Conservation (phyloP, 2,329 filamentous ascomycete species). For the Sporothrix schenckii region DNA sequence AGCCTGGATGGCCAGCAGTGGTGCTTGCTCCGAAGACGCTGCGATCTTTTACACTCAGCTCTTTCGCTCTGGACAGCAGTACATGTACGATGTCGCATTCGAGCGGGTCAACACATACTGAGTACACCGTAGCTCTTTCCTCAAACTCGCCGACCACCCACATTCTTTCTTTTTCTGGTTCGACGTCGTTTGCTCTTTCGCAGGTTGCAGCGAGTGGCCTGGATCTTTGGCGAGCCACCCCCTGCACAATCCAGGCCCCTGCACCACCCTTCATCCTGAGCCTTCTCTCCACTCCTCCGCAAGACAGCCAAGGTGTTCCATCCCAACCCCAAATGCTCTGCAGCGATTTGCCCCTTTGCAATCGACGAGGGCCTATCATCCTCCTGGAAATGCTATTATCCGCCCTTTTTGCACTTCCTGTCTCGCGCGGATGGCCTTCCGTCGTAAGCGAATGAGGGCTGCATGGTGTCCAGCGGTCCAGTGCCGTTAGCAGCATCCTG, state of each 20-base stretch:
- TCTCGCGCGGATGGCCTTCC: slow-evolving; percentile 20
- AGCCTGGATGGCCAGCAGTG: neutral
- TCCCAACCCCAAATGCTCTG: neutral
- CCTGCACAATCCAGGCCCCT: slow-evolving; percentile 20
- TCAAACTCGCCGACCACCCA: neutral
- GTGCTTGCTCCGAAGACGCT: neutral
- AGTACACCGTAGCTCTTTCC: slow-evolving; percentile 12
- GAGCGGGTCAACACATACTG: too few species aligned
- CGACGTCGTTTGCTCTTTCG: slow-evolving; percentile 15
- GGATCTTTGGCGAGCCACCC: neutral
- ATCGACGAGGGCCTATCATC: neutral
- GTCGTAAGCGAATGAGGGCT: slow-evolving; percentile 12
- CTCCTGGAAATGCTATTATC: neutral
- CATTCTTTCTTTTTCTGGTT: slow-evolving; percentile 6
- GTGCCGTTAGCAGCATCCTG: slow-evolving; percentile 18
- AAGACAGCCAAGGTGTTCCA: neutral
- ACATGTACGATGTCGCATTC: too few species aligned
- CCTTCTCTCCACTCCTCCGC: neutral
- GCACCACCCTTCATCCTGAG: slow-evolving; percentile 8
- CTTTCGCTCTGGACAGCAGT: too few species aligned
- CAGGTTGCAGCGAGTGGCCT: slow-evolving; percentile 19
- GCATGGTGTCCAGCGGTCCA: neutral
- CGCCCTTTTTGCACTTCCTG: neutral
- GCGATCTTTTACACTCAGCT: neutral
- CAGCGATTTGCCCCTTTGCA: slow-evolving; percentile 6